Evolutionary conservation across 306 rosid species (phyloP).

Genomic region (Delonix regia): DNA sequence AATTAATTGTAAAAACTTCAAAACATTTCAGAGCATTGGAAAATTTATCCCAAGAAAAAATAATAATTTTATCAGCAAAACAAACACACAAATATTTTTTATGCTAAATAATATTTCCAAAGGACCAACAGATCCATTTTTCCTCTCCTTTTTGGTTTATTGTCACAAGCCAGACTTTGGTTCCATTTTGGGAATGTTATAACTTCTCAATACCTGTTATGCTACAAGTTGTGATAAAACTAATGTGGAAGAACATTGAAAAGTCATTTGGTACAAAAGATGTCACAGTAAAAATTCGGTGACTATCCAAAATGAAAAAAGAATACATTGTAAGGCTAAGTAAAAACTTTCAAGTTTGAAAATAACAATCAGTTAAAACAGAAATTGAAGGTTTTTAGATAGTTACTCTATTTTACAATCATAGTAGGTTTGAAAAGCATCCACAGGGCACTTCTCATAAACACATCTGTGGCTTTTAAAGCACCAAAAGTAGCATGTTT

Average conservation of each 20-base stretch:
- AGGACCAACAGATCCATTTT: too few relatives aligned
- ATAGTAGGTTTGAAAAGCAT: not conserved
- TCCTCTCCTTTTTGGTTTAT: not conserved
- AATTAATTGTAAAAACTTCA: not conserved
- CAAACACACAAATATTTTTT: too few relatives aligned
- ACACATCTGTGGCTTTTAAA: not conserved
- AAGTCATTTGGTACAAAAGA: not conserved
- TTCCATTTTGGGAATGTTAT: not conserved
- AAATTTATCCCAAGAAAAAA: too few relatives aligned
- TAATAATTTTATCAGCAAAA: too few relatives aligned
- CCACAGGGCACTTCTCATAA: not conserved
- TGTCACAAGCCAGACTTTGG: not conserved
- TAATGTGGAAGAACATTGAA: not conserved
- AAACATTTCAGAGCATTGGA: too few relatives aligned
- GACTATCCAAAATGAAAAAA: not conserved
- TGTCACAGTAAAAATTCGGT: not conserved
- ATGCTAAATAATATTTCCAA: too few relatives aligned
- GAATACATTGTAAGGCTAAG: not conserved
- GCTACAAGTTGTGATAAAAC: not conserved
- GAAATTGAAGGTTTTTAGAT: not conserved
- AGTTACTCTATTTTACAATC: not conserved
- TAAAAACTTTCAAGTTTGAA: not conserved
- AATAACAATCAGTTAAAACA: not conserved
- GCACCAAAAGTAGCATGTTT: not conserved
- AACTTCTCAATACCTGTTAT: not conserved